Evolutionary conservation across 1,284 basidiomycete genomes (phyloP).

Genomic region (Leccinum fallax): DNA sequence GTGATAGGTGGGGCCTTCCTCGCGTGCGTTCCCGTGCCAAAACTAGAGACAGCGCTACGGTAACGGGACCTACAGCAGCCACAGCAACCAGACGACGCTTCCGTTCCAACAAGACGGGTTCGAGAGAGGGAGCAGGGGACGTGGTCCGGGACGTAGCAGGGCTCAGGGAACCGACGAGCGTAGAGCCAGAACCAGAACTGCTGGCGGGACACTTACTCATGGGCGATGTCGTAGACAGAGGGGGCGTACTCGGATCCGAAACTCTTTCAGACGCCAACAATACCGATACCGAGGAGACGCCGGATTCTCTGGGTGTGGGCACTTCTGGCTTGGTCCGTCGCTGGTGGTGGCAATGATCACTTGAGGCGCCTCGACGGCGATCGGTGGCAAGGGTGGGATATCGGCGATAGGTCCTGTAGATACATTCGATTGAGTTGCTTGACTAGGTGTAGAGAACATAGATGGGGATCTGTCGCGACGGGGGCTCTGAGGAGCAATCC

Average conservation of each 20-base stretch:
- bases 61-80: slow-evolving; percentile 3
- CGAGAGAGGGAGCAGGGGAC: slow-evolving; percentile 56
- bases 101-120: slow-evolving; percentile 62
- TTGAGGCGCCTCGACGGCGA: background rate
- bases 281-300: background rate
- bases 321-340: slow-evolving; percentile 6
- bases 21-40: background rate
- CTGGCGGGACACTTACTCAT: slow-evolving; percentile 23
- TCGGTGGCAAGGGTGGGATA: background rate
- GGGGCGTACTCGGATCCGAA: background rate
- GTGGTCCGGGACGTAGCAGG: slow-evolving; percentile 30
- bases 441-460: slow-evolving; percentile 12
- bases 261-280: background rate
- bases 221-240: background rate
- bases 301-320: background rate
- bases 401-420: background rate
- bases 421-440: slow-evolving; percentile 2
- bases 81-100: slow-evolving; percentile 45
- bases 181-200: slow-evolving; percentile 7
- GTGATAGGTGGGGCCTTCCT: slow-evolving; percentile 21
- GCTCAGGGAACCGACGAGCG: slow-evolving; percentile 14
- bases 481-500: slow-evolving; percentile 60
- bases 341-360: background rate
- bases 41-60: background rate
- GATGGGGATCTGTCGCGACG: slow-evolving; percentile 24